Evolutionary conservation across 1,284 basidiomycete genomes (phyloP).

Genomic region (Stereum hirsutum): DNA sequence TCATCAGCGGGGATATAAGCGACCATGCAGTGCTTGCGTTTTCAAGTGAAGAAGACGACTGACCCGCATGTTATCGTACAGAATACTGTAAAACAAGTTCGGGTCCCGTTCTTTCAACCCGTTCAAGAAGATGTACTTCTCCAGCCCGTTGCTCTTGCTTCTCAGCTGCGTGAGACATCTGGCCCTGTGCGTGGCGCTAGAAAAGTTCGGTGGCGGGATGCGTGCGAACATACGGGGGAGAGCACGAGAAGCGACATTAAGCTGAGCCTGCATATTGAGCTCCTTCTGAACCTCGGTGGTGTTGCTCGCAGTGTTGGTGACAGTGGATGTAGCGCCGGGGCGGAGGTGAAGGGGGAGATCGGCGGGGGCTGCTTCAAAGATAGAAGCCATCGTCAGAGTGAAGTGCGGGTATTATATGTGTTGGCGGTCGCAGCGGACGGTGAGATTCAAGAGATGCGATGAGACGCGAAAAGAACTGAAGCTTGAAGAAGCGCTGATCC

Average conservation of each 20-base stretch:
- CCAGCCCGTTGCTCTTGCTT: slow-evolving; percentile 45
- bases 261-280: slow-evolving; percentile 9
- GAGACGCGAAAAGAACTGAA: too few species aligned
- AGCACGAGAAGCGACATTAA: slow-evolving; percentile 6
- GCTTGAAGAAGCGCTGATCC: too few species aligned
- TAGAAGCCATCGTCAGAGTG: too few species aligned
- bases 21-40: not conserved
- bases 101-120: slow-evolving; percentile 56
- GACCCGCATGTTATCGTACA: slow-evolving; percentile 48
- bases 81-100: slow-evolving; percentile 54
- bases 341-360: too few species aligned
- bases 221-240: slow-evolving; percentile 11
- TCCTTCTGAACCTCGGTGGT: too few species aligned
- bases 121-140: slow-evolving; percentile 66
- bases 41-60: slow-evolving; percentile 2
- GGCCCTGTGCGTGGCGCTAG: slow-evolving; percentile 42
- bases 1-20: not conserved
- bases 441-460: too few species aligned
- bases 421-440: too few species aligned
- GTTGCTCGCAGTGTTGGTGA: too few species aligned
- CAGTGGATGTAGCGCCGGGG: too few species aligned
- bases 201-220: slow-evolving; percentile 41
- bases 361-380: too few species aligned
- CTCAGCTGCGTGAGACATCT: slow-evolving; percentile 54
- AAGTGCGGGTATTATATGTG: too few species aligned